Conservation (phyloP, 2,329 filamentous ascomycete genomes). For the Chlorencoelia australis region DNA sequence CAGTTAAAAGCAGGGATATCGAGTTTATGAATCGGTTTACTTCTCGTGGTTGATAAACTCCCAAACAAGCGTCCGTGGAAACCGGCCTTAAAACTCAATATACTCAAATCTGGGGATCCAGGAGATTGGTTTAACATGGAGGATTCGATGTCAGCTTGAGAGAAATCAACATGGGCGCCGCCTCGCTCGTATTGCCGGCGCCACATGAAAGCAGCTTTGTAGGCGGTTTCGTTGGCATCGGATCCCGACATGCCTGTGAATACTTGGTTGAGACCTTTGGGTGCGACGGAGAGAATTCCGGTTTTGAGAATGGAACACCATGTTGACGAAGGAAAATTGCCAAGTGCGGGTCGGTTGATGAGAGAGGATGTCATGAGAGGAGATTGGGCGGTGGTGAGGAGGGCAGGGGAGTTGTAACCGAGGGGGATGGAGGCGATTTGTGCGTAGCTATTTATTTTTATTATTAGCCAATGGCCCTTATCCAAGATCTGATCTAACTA, state of each 20-base stretch:
- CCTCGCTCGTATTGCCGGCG: conserved; percentile 63
- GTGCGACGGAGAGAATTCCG: conserved; percentile 62
- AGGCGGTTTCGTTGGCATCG: conserved; percentile 76
- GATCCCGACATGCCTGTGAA: conserved; percentile 73
- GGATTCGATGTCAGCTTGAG: conserved; percentile 54
- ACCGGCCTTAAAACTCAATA: conserved; percentile 66
- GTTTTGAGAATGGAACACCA: conserved; percentile 64
- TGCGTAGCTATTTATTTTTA: conserved; percentile 44
- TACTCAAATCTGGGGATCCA: conserved; percentile 64
- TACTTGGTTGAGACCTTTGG: conserved; percentile 66
- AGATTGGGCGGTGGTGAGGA: conserved; percentile 54
- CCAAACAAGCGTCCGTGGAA: conserved; percentile 80
- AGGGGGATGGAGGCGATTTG: conserved; percentile 79
- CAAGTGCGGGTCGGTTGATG: conserved; percentile 70
- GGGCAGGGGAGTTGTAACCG: conserved; percentile 68
- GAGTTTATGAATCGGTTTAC: conserved; percentile 76
- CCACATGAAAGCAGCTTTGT: conserved; percentile 82
- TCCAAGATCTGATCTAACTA: neutral
- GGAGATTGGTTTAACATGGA: conserved; percentile 64
- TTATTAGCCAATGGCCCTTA: conserved; percentile 7
- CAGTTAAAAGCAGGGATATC: conserved; percentile 85
- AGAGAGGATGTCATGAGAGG: conserved; percentile 64
- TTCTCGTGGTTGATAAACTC: conserved; percentile 66
- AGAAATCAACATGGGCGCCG: conserved; percentile 54
- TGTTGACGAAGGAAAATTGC: conserved; percentile 70